Percentiles rank a stretch among this genome's conserved stretches.
phyloP scores from a whole-genome alignment of 495 filamentous ascomycete genomes.

The Podospora pseudoanserina region DNA sequence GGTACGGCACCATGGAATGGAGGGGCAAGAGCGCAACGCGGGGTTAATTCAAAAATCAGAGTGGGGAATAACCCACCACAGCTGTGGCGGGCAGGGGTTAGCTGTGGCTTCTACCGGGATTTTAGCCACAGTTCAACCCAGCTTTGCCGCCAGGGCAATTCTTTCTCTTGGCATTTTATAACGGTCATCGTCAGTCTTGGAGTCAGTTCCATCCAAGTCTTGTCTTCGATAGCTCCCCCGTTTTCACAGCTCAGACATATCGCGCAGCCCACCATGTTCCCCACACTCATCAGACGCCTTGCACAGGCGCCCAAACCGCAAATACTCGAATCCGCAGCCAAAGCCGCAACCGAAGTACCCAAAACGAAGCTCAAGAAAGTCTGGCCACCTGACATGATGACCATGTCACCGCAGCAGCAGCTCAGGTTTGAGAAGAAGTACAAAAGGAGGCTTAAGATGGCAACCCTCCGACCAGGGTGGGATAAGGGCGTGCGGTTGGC shows the following conservation, averaged over 20 bases:
- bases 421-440: slow-evolving; percentile 78
- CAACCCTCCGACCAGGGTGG: slow-evolving; percentile 70
- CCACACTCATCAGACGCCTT: slow-evolving; percentile 41
- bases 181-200: not conserved
- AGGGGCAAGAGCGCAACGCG: slow-evolving; percentile 21
- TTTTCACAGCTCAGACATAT: not conserved
- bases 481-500: slow-evolving; percentile 65
- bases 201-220: not conserved
- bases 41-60: slow-evolving; percentile 8
- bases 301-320: slow-evolving; percentile 23
- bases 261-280: slow-evolving; percentile 37
- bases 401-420: slow-evolving; percentile 75
- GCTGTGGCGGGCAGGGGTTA: not conserved
- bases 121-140: not conserved
- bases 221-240: not conserved
- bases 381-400: slow-evolving; percentile 91
- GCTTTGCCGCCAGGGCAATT: not conserved
- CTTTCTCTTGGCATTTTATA: not conserved
- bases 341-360: slow-evolving; percentile 30
- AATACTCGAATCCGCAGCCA: slow-evolving; percentile 7
- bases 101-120: not conserved
- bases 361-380: slow-evolving; percentile 74
- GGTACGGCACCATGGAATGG: slow-evolving; percentile 10
- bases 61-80: not conserved
- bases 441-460: slow-evolving; percentile 65